Evolutionary conservation across 352 stramenopile species (phyloP), one percentile per base, ranked within the genome.

Genomic region (Phytophthora aleatoria): DNA sequence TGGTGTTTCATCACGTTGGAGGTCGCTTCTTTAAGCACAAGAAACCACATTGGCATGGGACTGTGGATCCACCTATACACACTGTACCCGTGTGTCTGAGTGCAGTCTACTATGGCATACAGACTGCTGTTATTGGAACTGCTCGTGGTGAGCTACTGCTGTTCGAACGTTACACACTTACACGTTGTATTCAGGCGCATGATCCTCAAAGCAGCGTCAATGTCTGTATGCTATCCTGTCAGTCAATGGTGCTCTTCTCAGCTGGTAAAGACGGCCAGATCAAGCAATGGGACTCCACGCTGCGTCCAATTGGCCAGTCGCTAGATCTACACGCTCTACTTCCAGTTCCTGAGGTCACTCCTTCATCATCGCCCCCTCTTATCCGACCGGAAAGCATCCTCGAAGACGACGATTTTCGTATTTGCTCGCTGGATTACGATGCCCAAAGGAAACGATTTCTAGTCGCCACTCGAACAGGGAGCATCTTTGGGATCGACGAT

Each of bases 261-360:
- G 77, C 80, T 9, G 82, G 82, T 0, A 93, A 92, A 53, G 85
- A 92, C 48, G 87, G 85, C 0, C 73, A 87, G 10, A 70, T 93
- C 33, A 87, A 87, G 59, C 85, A 93, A 75, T 95, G 85, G 85
- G 85, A 95, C 57, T 89, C 82, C 26, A 93, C 84, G 0, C 64
- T 93, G 8, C 73, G 73, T 9, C 74, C 86, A 0, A 90, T 95
- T n/a, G 86, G 86, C 11, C 77, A 89, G 33, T 50, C 78, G 1
- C 64, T 92, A 5, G 84, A 92, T 54, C 48, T 94, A 3, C 83
- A 91, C 49, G 47, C 73, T 20, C 3, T 69, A 24, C 8, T 80
- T 20, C 20, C 20, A 20, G 20, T 20, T 20, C 20, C 20, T 20
- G 20, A 20, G 30, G 36, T 44, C 24, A 20, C 47, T 16, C 27